Evolutionary conservation across 805 yeast genomes (phyloP).

Genomic region (Lipomyces spencermartinsiae): DNA sequence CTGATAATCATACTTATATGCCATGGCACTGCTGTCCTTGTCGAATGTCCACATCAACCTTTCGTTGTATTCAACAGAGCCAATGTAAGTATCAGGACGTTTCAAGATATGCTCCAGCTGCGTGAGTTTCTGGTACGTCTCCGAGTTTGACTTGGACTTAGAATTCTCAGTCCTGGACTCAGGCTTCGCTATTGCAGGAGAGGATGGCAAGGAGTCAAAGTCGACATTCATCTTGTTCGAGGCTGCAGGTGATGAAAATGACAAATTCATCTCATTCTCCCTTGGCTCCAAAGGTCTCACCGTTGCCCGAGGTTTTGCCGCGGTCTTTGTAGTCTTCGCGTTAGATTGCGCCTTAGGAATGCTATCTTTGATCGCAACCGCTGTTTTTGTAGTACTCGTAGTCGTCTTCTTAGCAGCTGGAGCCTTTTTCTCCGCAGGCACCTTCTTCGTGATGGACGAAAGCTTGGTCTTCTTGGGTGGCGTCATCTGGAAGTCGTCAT

Average conservation of each 20-base stretch:
- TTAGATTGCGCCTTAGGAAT: constrained; percentile 18
- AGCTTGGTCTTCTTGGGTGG: constrained; percentile 28
- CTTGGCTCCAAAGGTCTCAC: constrained; percentile 16
- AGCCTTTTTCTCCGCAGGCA: constrained; percentile 18
- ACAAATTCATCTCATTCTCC: constrained; percentile 21
- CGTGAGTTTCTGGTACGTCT: constrained; percentile 89
- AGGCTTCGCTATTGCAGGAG: constrained; percentile 23
- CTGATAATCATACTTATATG: constrained; percentile 39
- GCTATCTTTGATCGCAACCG: constrained; percentile 25
- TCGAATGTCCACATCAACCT: constrained; percentile 87
- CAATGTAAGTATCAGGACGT: constrained; percentile 97
- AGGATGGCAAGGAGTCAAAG: constrained; percentile 11
- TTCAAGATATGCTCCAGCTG: constrained; percentile 95
- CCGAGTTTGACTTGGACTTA: constrained; percentile 55
- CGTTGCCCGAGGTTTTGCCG: constrained; percentile 17
- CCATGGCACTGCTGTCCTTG: constrained; percentile 66
- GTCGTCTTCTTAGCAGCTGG: constrained; percentile 19
- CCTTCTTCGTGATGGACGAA: constrained; percentile 21
- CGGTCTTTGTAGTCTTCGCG: constrained; percentile 21
- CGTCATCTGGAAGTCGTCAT: constrained; percentile 24
- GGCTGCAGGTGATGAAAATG: constrained; percentile 16
- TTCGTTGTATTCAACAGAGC: constrained; percentile 84
- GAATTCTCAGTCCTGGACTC: constrained; percentile 15
- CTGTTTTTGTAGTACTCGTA: constrained; percentile 29
- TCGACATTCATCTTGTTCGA: constrained; percentile 14